phyloP scores from a whole-genome alignment of 169 alveolate genomes.

The Plasmodium ovale region DNA sequence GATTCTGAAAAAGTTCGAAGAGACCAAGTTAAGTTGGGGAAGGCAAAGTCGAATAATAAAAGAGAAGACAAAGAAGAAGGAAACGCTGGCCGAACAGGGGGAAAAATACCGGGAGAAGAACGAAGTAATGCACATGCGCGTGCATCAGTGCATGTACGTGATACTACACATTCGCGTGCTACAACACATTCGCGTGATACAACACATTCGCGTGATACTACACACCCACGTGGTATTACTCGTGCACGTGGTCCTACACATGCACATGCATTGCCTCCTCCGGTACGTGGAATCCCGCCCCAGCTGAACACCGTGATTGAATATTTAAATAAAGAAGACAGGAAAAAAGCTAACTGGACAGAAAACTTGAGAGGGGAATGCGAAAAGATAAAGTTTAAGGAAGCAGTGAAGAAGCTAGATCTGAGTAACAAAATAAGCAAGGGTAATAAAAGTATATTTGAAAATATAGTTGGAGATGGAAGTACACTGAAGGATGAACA shows the following conservation, averaged over 20 bases:
- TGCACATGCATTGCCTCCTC: neutral
- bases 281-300: neutral
- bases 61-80: conserved; percentile 46
- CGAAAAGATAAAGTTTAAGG: conserved; percentile 34
- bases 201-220: neutral
- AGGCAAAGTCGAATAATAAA: conserved; percentile 20
- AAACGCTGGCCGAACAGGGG: conserved; percentile 69
- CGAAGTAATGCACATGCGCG: conserved; percentile 22
- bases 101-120: conserved; percentile 48
- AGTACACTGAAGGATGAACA: neutral
- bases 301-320: conserved; percentile 53
- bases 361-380: conserved; percentile 28
- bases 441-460: conserved; percentile 5
- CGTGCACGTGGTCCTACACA: neutral
- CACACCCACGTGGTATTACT: too few species aligned
- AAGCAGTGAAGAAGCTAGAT: conserved; percentile 8
- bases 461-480: conserved; percentile 31
- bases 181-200: too few species aligned
- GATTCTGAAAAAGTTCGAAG: conserved; percentile 43
- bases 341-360: conserved; percentile 50
- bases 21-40: conserved; percentile 32
- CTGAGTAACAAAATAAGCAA: neutral
- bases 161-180: neutral
- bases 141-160: neutral
- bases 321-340: conserved; percentile 52